phyloP scores from a whole-genome alignment of 352 stramenopile genomes.

The Aphanomyces euteiches region DNA sequence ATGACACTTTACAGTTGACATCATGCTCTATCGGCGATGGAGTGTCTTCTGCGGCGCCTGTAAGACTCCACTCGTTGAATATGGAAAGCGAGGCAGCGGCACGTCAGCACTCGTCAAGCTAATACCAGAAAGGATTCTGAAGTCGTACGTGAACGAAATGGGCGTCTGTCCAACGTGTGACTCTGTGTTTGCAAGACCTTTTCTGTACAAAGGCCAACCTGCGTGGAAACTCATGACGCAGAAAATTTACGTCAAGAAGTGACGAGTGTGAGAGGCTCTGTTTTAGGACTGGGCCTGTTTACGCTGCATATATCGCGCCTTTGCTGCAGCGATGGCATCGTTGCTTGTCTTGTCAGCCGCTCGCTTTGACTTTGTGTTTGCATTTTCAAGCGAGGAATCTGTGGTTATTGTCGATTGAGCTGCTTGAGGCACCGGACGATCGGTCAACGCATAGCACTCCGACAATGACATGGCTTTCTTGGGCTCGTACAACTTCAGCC shows the following conservation, averaged over 20 bases:
- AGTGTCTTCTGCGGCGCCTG: slow-evolving; percentile 15
- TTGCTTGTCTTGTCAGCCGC: slow-evolving; percentile 15
- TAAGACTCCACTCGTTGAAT: slow-evolving; percentile 14
- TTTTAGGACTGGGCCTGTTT: slow-evolving; percentile 16
- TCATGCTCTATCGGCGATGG: slow-evolving; percentile 17
- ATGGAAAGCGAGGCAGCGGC: slow-evolving; percentile 25
- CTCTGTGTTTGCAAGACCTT: slow-evolving; percentile 16
- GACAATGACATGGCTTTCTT: slow-evolving; percentile 44
- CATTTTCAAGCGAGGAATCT: not conserved
- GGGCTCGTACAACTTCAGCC: slow-evolving; percentile 47
- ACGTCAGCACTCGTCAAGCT: slow-evolving; percentile 25
- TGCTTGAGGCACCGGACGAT: slow-evolving; percentile 19
- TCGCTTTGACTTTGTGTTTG: not conserved
- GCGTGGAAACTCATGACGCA: slow-evolving; percentile 27
- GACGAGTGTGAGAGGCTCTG: not conserved
- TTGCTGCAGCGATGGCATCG: slow-evolving; percentile 29
- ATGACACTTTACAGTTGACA: not conserved
- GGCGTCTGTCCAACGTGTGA: slow-evolving; percentile 8
- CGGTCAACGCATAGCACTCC: slow-evolving; percentile 45
- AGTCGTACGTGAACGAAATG: slow-evolving; percentile 18
- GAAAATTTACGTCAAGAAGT: slow-evolving; percentile 28
- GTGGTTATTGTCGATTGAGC: not conserved
- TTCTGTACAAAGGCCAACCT: slow-evolving; percentile 19
- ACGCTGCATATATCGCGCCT: slow-evolving; percentile 33
- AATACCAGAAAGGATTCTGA: slow-evolving; percentile 18